Conservation (phyloP, 2,329 filamentous ascomycete genomes). For the Blastomyces parvus region DNA sequence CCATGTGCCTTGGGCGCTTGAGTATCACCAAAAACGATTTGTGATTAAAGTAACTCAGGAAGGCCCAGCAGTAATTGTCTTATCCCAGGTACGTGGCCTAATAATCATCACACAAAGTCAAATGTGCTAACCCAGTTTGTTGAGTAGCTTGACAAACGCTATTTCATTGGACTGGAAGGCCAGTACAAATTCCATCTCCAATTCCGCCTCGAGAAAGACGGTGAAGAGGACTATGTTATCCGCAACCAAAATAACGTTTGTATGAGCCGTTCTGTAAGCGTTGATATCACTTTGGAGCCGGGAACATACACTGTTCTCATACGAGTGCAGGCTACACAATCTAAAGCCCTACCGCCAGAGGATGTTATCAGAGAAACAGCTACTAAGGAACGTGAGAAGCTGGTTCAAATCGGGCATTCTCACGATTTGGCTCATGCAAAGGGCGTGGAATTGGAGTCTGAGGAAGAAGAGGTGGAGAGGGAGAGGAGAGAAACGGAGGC, state of each 20-base stretch:
- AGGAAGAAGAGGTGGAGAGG: slow-evolving; percentile 27
- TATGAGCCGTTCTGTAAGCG: slow-evolving; percentile 66
- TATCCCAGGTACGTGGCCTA: slow-evolving; percentile 40
- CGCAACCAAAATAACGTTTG: slow-evolving; percentile 47
- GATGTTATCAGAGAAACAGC: slow-evolving; percentile 59
- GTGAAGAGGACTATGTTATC: slow-evolving; percentile 51
- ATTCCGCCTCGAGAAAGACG: slow-evolving; percentile 51
- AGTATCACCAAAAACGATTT: slow-evolving; percentile 54
- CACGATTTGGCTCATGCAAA: slow-evolving; percentile 41
- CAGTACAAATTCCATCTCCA: slow-evolving; percentile 50
- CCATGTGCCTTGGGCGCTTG: slow-evolving; percentile 51
- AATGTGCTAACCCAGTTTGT: slow-evolving; percentile 14
- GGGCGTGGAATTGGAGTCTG: slow-evolving; percentile 30
- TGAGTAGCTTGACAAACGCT: slow-evolving; percentile 47
- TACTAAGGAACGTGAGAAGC: slow-evolving; percentile 58
- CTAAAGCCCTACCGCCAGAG: slow-evolving; percentile 47
- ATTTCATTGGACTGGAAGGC: slow-evolving; percentile 49
- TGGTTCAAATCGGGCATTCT: slow-evolving; percentile 43
- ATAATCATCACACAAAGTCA: not conserved
- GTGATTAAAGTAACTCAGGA: slow-evolving; percentile 43
- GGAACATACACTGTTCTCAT: slow-evolving; percentile 68
- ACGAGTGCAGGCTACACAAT: slow-evolving; percentile 60
- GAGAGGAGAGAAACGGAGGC: slow-evolving; percentile 25
- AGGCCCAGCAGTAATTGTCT: slow-evolving; percentile 48
- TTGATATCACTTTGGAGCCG: slow-evolving; percentile 63